Percentiles rank a stretch among this genome's conserved stretches.
These are phyloP conservation scores for Cucurbita moschata DNA, from an alignment of 306 rosid genomes.

Conservation along the genomic window DNA sequence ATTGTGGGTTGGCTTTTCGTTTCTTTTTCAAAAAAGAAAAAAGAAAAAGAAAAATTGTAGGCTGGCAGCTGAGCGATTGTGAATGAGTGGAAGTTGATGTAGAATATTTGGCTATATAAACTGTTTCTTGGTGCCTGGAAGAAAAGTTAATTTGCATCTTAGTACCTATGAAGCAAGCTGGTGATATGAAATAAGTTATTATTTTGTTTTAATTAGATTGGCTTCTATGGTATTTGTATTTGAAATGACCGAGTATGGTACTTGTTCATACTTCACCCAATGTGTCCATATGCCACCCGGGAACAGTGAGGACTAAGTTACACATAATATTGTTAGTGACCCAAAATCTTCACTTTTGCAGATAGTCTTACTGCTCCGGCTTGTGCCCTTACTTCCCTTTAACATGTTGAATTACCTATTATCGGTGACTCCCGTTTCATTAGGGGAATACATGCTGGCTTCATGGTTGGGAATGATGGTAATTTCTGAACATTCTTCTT, in stretches of 20 bases:
- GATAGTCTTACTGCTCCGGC: slow-evolving; percentile 39
- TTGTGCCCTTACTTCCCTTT: slow-evolving; percentile 43
- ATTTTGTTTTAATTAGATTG: background rate
- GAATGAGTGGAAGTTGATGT: background rate
- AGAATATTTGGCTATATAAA: background rate
- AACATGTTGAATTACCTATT: slow-evolving; percentile 44
- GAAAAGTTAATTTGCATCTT: background rate
- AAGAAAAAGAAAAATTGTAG: background rate
- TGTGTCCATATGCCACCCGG: background rate
- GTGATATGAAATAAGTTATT: background rate
- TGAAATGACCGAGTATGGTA: background rate
- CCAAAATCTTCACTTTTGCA: slow-evolving; percentile 8
- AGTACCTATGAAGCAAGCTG: background rate
- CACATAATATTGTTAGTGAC: background rate
- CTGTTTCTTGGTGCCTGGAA: background rate
- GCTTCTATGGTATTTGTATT: background rate
- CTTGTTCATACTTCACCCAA: background rate
- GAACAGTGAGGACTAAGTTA: background rate
- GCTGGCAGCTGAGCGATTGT: background rate
- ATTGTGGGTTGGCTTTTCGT: background rate
- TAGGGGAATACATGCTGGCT: slow-evolving; percentile 39
- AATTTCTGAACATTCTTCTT: background rate
- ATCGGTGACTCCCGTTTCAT: slow-evolving; percentile 31
- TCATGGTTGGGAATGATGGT: slow-evolving; percentile 61
- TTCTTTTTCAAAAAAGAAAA: too few relatives aligned